These are phyloP conservation scores for Tubosaeta sp. DNA, from an alignment of 768 basidiomycete genomes.

Conservation along the genomic window DNA sequence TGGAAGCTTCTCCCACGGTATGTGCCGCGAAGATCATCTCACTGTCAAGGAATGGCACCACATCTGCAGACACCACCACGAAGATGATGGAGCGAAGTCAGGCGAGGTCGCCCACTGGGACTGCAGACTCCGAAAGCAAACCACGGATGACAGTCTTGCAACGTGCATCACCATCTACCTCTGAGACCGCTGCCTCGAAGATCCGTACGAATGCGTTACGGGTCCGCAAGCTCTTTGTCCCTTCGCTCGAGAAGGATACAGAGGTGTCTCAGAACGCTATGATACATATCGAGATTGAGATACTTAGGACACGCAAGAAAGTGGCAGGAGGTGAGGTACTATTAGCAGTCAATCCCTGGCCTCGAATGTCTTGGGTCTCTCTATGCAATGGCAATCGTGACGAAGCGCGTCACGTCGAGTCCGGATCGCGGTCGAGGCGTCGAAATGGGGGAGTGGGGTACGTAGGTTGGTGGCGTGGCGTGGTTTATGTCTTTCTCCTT, in stretches of 20 bases:
- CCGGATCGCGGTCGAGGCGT: not conserved
- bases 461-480: not conserved
- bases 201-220: not conserved
- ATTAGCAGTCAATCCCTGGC: not conserved
- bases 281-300: slow-evolving; percentile 8
- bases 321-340: not conserved
- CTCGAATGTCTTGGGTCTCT: not conserved
- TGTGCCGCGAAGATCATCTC: not conserved
- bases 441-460: not conserved
- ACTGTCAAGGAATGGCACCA: not conserved
- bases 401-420: not conserved
- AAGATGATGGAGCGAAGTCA: not conserved
- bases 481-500: not conserved
- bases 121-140: not conserved
- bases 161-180: not conserved
- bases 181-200: not conserved
- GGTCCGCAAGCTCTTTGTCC: slow-evolving; percentile 1
- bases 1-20: not conserved
- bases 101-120: not conserved
- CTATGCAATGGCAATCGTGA: not conserved
- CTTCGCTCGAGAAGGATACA: slow-evolving; percentile 3
- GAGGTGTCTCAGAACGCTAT: not conserved
- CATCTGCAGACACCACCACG: not conserved
- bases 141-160: not conserved
- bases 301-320: slow-evolving; percentile 3